Base-by-base conservation (phyloP, 1,284 basidiomycete genomes). In the Boletus sp. region DNA sequence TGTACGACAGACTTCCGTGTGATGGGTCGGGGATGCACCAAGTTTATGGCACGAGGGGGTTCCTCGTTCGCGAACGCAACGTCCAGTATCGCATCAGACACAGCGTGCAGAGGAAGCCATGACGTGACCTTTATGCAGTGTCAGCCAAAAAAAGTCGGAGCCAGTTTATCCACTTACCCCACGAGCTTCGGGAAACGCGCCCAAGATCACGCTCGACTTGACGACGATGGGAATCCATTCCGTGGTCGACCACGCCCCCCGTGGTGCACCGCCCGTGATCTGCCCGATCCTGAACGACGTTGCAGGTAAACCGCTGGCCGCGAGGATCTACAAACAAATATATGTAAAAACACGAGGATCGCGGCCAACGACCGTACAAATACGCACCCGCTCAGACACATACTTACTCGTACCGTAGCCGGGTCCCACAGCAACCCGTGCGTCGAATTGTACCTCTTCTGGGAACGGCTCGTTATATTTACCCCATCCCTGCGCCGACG, bases 91-190 rank as follows among this genome's bases (percentile, higher is more conserved):
- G 64, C 65, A 22, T 57, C 52, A 0, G 64, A 63, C 7, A 74
- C 67, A 1, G 59, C 67, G 18, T 68, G 57, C 15, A 62, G 59
- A n/a, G 66, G 73, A 13, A 75, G 59, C 69, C 69, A 74, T 7
- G 69, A 66, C 0, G 60, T 43, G 29, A 67, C 62, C 63, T 50
- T 13, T 45, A 72, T n/a, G 2, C 24, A 27, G 18, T 11, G 16
- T 46, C 45, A 31, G 7, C 18, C 27, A 44, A n/a, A 27, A n/a
- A 12, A 13, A 45, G 3, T 7, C 7, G 3, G 11, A 18, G 5
- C 15, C 8, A 15, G 9, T 31, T 18, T 7, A 44, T 35, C 13
- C 8, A 57, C 63, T 57, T 52, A 66, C 65, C 46, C 66, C 65
- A 2, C 12, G 37, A 6, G 63, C 63, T 7, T 65, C 56, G 0